These are phyloP conservation scores for Monosporascus sp. DNA, from an alignment of 2,329 filamentous ascomycete species.

Conservation along the genomic window DNA sequence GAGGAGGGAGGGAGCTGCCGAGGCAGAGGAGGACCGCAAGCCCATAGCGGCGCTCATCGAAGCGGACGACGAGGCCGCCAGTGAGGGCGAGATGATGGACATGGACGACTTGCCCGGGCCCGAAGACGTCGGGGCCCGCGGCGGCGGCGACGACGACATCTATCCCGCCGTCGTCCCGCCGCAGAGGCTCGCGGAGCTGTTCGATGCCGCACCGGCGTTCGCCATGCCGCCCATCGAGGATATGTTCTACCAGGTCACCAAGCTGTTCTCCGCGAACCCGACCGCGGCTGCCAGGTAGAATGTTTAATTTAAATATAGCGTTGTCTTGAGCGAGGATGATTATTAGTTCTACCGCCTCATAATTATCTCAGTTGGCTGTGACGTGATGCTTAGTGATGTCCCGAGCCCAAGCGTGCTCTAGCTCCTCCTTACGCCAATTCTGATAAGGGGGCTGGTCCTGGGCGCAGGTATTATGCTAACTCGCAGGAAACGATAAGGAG, in stretches of 20 bases:
- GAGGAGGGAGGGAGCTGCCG: slow-evolving; percentile 11
- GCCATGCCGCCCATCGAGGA: slow-evolving; percentile 68
- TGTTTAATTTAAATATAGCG: no score
- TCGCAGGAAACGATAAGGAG: no score
- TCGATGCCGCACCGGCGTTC: slow-evolving; percentile 64
- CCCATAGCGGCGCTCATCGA: slow-evolving; percentile 30
- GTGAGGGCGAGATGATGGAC: slow-evolving; percentile 39
- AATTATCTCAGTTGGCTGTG: no score
- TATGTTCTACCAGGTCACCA: slow-evolving; percentile 68
- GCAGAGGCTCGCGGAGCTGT: slow-evolving; percentile 64
- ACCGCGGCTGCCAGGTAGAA: no score
- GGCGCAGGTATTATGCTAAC: no score
- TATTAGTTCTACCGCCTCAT: no score
- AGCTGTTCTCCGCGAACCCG: slow-evolving; percentile 52
- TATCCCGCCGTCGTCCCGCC: slow-evolving; percentile 59
- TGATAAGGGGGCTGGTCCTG: no score
- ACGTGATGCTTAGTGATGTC: no score
- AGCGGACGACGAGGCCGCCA: slow-evolving; percentile 34
- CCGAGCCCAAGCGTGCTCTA: no score
- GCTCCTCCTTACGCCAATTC: no score
- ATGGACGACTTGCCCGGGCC: slow-evolving; percentile 23
- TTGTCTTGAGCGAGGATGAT: no score
- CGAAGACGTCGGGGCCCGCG: no score
- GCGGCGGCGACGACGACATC: slow-evolving; percentile 41
- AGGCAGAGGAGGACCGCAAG: slow-evolving; percentile 21